These are phyloP conservation scores for Ophiocordyceps sinensis DNA, from an alignment of 2,329 filamentous ascomycete genomes.

Conservation along the genomic window DNA sequence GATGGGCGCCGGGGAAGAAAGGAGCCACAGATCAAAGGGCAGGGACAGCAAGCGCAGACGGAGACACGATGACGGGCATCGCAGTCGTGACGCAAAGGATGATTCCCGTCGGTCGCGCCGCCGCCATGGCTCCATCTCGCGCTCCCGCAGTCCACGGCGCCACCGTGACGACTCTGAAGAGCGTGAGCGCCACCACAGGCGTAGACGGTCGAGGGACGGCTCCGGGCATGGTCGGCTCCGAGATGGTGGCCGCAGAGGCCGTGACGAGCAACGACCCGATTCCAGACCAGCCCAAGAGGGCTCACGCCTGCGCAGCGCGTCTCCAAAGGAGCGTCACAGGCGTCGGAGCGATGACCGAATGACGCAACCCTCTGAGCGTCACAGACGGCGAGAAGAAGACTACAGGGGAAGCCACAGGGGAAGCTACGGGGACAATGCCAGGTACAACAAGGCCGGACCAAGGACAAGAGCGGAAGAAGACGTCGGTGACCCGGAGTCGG, in stretches of 20 bases:
- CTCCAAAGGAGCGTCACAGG: background rate
- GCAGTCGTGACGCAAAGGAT: slow-evolving; percentile 1
- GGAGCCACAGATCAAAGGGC: slow-evolving; percentile 20
- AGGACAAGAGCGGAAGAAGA: slow-evolving; percentile 6
- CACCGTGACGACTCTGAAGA: slow-evolving; percentile 11
- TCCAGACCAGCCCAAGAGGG: slow-evolving; percentile 4
- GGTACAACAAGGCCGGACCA: slow-evolving; percentile 3
- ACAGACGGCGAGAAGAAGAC: background rate
- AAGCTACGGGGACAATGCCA: background rate
- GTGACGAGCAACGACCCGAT: slow-evolving; percentile 10
- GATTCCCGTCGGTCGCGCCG: slow-evolving; percentile 13
- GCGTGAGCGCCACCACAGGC: slow-evolving; percentile 1
- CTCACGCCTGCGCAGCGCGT: slow-evolving; percentile 2
- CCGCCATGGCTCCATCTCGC: slow-evolving; percentile 20
- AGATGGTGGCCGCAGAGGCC: slow-evolving; percentile 5
- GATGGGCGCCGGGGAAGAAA: slow-evolving; percentile 40
- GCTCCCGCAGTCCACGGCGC: slow-evolving; percentile 25
- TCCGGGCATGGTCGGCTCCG: slow-evolving; percentile 8
- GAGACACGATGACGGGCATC: slow-evolving; percentile 23
- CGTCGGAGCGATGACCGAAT: background rate
- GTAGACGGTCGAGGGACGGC: slow-evolving; percentile 9
- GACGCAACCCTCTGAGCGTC: background rate
- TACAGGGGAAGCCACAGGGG: background rate
- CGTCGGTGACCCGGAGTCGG: slow-evolving; percentile 29
- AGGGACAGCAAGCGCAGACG: slow-evolving; percentile 22